Percentiles rank a stretch among this genome's conserved stretches.
Conservation (phyloP, 1,284 basidiomycete genomes). For the Melanopsichium pennsylvanicum region DNA sequence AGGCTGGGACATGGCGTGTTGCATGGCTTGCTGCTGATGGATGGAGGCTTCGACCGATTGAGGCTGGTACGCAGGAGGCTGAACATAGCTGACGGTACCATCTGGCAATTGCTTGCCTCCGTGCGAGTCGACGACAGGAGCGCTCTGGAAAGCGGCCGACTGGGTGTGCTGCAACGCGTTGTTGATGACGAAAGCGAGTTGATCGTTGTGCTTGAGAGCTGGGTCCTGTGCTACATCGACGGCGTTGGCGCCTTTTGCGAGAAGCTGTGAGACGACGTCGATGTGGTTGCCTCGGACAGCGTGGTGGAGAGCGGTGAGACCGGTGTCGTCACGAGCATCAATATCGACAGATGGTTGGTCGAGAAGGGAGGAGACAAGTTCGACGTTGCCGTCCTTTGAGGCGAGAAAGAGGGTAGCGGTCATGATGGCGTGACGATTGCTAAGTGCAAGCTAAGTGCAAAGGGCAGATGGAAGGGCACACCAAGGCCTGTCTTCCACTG, state of each 20-base stretch:
- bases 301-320: slow-evolving; percentile 45
- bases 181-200: slow-evolving; percentile 35
- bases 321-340: slow-evolving; percentile 46
- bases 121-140: slow-evolving; percentile 43
- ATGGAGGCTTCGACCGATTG: slow-evolving; percentile 16
- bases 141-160: slow-evolving; percentile 36
- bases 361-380: slow-evolving; percentile 47
- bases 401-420: slow-evolving; percentile 54
- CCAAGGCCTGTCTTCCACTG: slow-evolving; percentile 36
- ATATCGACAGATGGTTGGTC: slow-evolving; percentile 45
- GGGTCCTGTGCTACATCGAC: slow-evolving; percentile 25
- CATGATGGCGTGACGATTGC: slow-evolving; percentile 37
- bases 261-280: slow-evolving; percentile 57
- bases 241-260: slow-evolving; percentile 43
- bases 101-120: slow-evolving; percentile 56
- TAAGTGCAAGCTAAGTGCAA: slow-evolving; percentile 4
- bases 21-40: slow-evolving; percentile 28
- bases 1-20: slow-evolving; percentile 28
- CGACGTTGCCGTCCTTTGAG: slow-evolving; percentile 52
- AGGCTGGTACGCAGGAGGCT: slow-evolving; percentile 28
- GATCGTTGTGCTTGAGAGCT: slow-evolving; percentile 35
- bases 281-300: slow-evolving; percentile 50
- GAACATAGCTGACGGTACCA: slow-evolving; percentile 54
- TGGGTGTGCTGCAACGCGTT: slow-evolving; percentile 44
- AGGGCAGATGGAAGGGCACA: slow-evolving; percentile 32